Base-by-base conservation (phyloP, 805 yeast genomes). In the Saturnispora mendoncae region DNA sequence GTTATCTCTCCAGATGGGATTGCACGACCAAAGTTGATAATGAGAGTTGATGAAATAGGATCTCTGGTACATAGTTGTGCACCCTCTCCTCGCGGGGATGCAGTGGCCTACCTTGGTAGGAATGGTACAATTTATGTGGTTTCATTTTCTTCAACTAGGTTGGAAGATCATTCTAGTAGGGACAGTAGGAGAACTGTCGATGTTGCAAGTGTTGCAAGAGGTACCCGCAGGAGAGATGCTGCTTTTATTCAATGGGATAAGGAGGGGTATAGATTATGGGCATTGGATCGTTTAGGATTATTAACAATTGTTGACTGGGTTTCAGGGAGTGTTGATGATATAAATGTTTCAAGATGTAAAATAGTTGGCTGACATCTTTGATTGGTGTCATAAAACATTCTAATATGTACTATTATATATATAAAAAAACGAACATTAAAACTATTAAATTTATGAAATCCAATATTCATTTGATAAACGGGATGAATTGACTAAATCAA, bases 271-370 rank as follows among this genome's bases (percentile, higher is more conserved):
- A 78, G 78, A 46, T 65, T 88, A 15, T 80, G 76, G 50, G 71
- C 77, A 4, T 70, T 86, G 13, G 97, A 88, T 58, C 66, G 96
- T 31, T 84, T 83, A 52, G 97, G 97, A 0, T 60, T 76, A 0
- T 62, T 87, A 35, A 78, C 79, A 47, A 74, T 87, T 25, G 84
- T 83, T 50, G 97, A 88, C 61, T 88, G 87, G 62, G 83, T 92
- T 12, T 88, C 86, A 40, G 95, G 94, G 2, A 60, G 79, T 18
- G 92, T 92, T 10, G 79, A 77, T 47, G 78, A 76, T 50, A 71
- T 69, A 19, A 80, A 77, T 14, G 79, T 81, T 6, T 72, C 82
- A 3, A 73, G 80, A 55, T 77, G 84, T 61, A 80, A 79, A 55
- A 72, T 77, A 31, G 62, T 77, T 13, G 67, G 49, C 10, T 36